phyloP scores from a whole-genome alignment of 2,329 filamentous ascomycete genomes.

The Leptographium radiaticola region DNA sequence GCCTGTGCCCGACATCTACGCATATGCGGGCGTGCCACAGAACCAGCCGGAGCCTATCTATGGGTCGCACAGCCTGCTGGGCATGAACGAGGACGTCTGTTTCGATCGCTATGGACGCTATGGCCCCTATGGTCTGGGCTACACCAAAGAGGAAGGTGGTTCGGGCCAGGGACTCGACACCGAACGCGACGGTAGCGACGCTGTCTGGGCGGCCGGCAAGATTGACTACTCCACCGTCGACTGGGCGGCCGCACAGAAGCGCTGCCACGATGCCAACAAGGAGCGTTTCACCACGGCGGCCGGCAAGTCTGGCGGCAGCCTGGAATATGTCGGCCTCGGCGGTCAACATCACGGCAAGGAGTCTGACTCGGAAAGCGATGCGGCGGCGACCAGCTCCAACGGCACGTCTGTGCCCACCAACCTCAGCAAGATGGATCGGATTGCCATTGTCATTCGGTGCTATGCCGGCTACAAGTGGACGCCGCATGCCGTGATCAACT shows the following conservation, averaged over 20 bases:
- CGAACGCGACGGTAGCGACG: conserved; percentile 53
- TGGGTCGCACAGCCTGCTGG: conserved; percentile 63
- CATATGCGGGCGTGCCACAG: conserved; percentile 36
- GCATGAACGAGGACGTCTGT: conserved; percentile 65
- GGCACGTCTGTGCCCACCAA: background rate
- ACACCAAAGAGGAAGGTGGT: conserved; percentile 59
- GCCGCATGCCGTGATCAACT: conserved; percentile 62
- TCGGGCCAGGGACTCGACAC: conserved; percentile 57
- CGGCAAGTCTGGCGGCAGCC: background rate
- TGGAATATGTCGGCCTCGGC: conserved; percentile 1
- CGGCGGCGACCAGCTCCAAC: background rate
- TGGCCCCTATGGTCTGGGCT: conserved; percentile 79
- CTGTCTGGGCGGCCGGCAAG: conserved; percentile 41
- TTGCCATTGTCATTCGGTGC: conserved; percentile 66
- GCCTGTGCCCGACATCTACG: conserved; percentile 49
- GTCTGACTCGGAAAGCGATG: conserved; percentile 9
- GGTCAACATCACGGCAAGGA: conserved; percentile 4
- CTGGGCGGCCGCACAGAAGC: conserved; percentile 40
- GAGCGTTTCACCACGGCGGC: conserved; percentile 34
- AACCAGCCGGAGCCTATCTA: conserved; percentile 67
- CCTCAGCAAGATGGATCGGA: conserved; percentile 39
- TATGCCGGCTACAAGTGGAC: conserved; percentile 73
- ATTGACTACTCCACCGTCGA: conserved; percentile 43
- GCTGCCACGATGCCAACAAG: conserved; percentile 47
- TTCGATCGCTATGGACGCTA: conserved; percentile 79